These are phyloP conservation scores for Blastosporella zonata DNA, from an alignment of 1,284 basidiomycete species.

Conservation along the genomic window DNA sequence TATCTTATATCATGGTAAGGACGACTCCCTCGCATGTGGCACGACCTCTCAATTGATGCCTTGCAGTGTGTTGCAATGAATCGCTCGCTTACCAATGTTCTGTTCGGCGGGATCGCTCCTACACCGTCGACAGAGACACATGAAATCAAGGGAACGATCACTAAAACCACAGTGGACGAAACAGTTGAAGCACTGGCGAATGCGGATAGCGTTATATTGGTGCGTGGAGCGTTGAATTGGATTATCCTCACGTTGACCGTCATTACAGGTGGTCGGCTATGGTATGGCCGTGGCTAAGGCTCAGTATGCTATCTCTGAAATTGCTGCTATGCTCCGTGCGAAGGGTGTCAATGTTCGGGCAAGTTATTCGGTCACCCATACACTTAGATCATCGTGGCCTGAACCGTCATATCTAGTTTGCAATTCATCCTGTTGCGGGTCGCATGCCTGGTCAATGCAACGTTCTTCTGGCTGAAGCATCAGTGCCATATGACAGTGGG, in stretches of 20 bases:
- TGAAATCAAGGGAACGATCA: slow-evolving; percentile 79
- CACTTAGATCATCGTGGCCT: background rate
- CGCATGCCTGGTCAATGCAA: slow-evolving; percentile 88
- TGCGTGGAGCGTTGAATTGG: slow-evolving; percentile 27
- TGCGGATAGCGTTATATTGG: slow-evolving; percentile 81
- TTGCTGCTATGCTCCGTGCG: slow-evolving; percentile 64
- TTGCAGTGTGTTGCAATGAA: slow-evolving; percentile 86
- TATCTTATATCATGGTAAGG: slow-evolving; percentile 84
- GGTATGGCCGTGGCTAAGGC: slow-evolving; percentile 90
- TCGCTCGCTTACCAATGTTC: slow-evolving; percentile 71
- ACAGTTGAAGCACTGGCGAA: slow-evolving; percentile 73
- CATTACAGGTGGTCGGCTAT: slow-evolving; percentile 72
- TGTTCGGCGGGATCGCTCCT: slow-evolving; percentile 76
- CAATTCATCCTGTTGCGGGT: slow-evolving; percentile 64
- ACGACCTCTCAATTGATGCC: slow-evolving; percentile 3
- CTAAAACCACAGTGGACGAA: slow-evolving; percentile 74
- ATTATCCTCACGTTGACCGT: slow-evolving; percentile 3
- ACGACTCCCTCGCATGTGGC: slow-evolving; percentile 9
- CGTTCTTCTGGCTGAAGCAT: slow-evolving; percentile 81
- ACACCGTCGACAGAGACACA: slow-evolving; percentile 52
- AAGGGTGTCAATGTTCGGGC: slow-evolving; percentile 72
- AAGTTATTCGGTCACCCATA: slow-evolving; percentile 22
- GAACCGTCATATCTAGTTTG: slow-evolving; percentile 35
- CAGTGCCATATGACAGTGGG: slow-evolving; percentile 85
- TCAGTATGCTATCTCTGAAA: slow-evolving; percentile 83